A percentile compares a stretch with the other conserved stretches of the same genome.
Conservation (phyloP, 352 stramenopile species). For the Thalassiosira hispida region DNA sequence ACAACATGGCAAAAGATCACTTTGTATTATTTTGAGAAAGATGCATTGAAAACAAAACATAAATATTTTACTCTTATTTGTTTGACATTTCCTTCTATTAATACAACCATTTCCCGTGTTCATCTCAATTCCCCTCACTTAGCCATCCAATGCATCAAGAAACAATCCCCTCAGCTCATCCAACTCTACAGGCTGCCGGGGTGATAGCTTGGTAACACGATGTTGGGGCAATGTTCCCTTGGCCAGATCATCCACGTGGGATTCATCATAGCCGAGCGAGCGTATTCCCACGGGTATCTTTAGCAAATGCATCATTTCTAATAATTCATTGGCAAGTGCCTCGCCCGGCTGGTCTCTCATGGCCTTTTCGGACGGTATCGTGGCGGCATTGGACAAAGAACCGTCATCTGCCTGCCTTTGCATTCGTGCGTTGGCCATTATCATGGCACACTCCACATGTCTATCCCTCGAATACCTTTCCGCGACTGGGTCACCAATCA, state of each 20-base stretch:
- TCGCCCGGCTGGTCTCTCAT: slow-evolving; percentile 49
- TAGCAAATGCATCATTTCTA: slow-evolving; percentile 61
- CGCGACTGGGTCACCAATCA: no score
- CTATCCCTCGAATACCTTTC: no score
- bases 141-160: slow-evolving; percentile 49
- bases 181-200: slow-evolving; percentile 58
- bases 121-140: no score
- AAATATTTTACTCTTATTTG: no score
- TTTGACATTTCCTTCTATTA: no score
- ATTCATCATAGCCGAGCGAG: slow-evolving; percentile 59
- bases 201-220: slow-evolving; percentile 69
- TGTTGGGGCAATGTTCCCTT: slow-evolving; percentile 70
- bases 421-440: no score
- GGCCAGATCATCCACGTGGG: slow-evolving; percentile 62
- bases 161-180: slow-evolving; percentile 64
- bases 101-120: no score
- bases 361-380: slow-evolving; percentile 23
- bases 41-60: no score
- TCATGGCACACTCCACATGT: no score
- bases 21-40: no score
- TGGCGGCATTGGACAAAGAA: slow-evolving; percentile 35
- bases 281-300: slow-evolving; percentile 64
- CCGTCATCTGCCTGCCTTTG: no score
- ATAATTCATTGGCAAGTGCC: slow-evolving; percentile 66
- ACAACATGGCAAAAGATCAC: no score